Evolutionary conservation across 2,329 filamentous ascomycete species (phyloP).

Genomic region (Cadophora sp.): DNA sequence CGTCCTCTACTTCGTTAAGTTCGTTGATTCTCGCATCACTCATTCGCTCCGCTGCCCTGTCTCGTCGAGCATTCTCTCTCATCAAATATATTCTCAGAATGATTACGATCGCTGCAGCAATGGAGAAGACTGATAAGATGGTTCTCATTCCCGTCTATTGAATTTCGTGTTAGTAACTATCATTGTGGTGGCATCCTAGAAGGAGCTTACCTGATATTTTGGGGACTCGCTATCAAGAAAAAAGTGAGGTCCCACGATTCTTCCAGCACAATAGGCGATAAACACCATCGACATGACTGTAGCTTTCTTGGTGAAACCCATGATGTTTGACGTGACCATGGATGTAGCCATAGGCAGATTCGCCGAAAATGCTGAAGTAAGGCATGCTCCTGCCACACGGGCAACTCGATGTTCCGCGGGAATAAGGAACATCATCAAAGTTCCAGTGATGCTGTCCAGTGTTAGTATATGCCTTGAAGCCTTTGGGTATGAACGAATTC

Average conservation of each 20-base stretch:
- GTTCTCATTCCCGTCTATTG: not conserved
- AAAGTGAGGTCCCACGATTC: not conserved
- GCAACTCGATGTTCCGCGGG: constrained; percentile 1
- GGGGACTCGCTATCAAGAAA: constrained; percentile 2
- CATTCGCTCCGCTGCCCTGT: not conserved
- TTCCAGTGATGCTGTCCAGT: not conserved
- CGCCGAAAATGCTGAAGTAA: constrained; percentile 1
- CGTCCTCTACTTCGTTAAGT: not conserved
- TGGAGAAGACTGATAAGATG: not conserved
- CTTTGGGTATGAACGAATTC: not conserved
- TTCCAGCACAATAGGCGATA: not conserved
- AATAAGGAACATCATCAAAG: constrained; percentile 3
- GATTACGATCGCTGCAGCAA: not conserved
- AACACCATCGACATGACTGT: not conserved
- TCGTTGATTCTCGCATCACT: not conserved
- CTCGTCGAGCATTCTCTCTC: not conserved
- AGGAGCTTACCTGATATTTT: not conserved
- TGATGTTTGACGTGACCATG: constrained; percentile 7
- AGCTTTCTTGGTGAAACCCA: not conserved
- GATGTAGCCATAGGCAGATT: not conserved
- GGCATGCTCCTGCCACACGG: constrained; percentile 1
- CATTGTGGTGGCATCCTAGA: too few species aligned
- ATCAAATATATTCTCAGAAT: not conserved
- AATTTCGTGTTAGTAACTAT: not conserved
- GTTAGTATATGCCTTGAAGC: not conserved